These are phyloP conservation scores for Physcomitrium patens DNA, from an alignment of 225 moss, liverwort and hornwort species.

Conservation along the genomic window DNA sequence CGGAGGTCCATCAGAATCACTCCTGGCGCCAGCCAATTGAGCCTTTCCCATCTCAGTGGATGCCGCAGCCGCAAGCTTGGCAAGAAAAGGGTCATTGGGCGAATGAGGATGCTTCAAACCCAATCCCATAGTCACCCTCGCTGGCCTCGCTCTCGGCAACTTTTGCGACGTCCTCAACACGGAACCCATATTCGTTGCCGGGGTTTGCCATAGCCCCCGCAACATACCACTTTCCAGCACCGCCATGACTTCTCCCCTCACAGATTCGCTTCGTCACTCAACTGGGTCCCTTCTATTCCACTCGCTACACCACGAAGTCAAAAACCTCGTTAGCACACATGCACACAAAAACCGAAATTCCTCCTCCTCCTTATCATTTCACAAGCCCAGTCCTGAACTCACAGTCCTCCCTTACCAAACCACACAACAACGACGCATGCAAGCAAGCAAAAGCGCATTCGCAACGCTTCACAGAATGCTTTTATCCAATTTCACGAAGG, in stretches of 20 bases:
- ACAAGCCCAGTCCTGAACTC: no score
- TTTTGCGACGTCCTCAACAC: slow-evolving; percentile 6
- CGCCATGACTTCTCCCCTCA: slow-evolving; percentile 25
- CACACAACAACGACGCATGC: no score
- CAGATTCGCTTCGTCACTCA: background rate
- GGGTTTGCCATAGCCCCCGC: slow-evolving; percentile 24
- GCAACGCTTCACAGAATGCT: no score
- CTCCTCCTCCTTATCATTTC: no score
- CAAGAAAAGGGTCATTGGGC: slow-evolving; percentile 66
- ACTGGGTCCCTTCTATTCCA: background rate
- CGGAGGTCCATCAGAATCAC: slow-evolving; percentile 57
- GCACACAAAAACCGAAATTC: no score
- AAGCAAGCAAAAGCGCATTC: no score
- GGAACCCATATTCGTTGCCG: slow-evolving; percentile 15
- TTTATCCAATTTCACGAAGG: no score
- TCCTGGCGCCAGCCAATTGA: slow-evolving; percentile 59
- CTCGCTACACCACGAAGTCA: background rate
- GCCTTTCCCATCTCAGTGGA: slow-evolving; percentile 54
- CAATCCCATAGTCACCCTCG: slow-evolving; percentile 60
- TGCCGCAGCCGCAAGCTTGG: slow-evolving; percentile 64
- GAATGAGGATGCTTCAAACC: slow-evolving; percentile 53
- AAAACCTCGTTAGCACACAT: background rate
- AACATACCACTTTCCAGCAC: slow-evolving; percentile 22
- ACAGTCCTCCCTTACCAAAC: no score
- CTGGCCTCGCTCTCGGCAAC: slow-evolving; percentile 33